phyloP scores from a whole-genome alignment of 352 stramenopile genomes.

The Phytophthora macrochlamydospora region DNA sequence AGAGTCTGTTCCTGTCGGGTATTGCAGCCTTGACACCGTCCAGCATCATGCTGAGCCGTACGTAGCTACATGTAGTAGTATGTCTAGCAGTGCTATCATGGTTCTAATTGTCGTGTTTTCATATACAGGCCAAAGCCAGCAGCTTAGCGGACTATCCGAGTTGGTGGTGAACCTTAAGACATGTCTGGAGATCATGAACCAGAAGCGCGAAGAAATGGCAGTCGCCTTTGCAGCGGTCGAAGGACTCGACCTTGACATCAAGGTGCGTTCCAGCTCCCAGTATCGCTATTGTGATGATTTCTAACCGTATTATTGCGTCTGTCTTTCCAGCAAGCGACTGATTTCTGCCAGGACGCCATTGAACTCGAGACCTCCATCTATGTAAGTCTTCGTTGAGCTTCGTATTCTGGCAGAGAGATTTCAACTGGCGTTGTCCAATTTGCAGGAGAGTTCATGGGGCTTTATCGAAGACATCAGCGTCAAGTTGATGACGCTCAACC shows the following conservation, averaged over 20 bases:
- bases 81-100: background rate
- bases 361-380: slow-evolving; percentile 80
- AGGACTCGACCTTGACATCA: slow-evolving; percentile 80
- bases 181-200: slow-evolving; percentile 86
- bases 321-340: slow-evolving; percentile 55
- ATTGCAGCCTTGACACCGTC: slow-evolving; percentile 80
- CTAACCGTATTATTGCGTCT: background rate
- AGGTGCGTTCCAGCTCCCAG: slow-evolving; percentile 27
- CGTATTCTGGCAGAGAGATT: slow-evolving; percentile 5
- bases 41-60: slow-evolving; percentile 88
- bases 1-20: slow-evolving; percentile 84
- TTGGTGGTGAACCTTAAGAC: slow-evolving; percentile 84
- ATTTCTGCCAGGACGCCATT: slow-evolving; percentile 83
- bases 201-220: slow-evolving; percentile 80
- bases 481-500: slow-evolving; percentile 69
- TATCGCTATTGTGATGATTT: too few relatives aligned
- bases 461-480: slow-evolving; percentile 83
- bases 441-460: slow-evolving; percentile 76
- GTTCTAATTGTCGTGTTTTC: background rate
- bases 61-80: slow-evolving; percentile 15
- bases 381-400: slow-evolving; percentile 31
- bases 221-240: slow-evolving; percentile 74
- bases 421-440: background rate
- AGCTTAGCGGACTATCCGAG: slow-evolving; percentile 75
- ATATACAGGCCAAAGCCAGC: slow-evolving; percentile 76